Base-by-base conservation (phyloP, 257 asterid species). In the Oldenlandia corymbosa region DNA sequence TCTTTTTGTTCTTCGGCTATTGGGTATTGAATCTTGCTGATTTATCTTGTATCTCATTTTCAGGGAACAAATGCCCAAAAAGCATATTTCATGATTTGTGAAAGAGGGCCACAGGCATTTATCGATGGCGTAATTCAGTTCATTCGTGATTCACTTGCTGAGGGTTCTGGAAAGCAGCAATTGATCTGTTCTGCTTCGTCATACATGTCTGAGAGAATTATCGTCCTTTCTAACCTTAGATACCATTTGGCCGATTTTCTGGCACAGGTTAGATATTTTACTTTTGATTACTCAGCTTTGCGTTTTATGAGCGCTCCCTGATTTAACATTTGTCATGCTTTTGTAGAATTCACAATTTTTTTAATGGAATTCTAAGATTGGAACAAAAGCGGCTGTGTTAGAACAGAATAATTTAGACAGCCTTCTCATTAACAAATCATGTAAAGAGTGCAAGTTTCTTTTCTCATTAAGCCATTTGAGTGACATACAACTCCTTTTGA, bases 81-180 rank as follows among this genome's bases (percentile, higher is more conserved):
- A 68, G 95, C 94, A 56, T 93, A 85, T 80, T 93, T 89, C 79
- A 85, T 93, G 96, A 74, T 93, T 58, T 93, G 97, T 42, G 90
- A 87, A 73, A 79, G 95, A 68, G 99, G 99, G 60, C 97, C 96
- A 18, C 65, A 55, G 60, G 97, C 97, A 55, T 87, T 90, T 83
- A n/a, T 90, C 21, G 75, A 69, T 80, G 94, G 94, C 68, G 67
- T 94, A 61, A n/a, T 76, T 64, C 91, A 85, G 66, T 69, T 93
- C 69, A 66, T 90, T 58, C 84, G 76, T 3, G 87, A 79, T 70
- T 81, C 53, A 80, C 78, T 81, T 64, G 75, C 79, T 66, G 91
- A 85, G 63, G 91, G 88, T 70, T 75, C 83, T 78, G 87, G 95
- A 71, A 71, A 81, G 72, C 90, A 83, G 62, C 80, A 73, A 45